Percentiles rank a stretch among this genome's conserved stretches.
phyloP scores from a whole-genome alignment of 2,329 filamentous ascomycete species.

The Didymella lethalis region DNA sequence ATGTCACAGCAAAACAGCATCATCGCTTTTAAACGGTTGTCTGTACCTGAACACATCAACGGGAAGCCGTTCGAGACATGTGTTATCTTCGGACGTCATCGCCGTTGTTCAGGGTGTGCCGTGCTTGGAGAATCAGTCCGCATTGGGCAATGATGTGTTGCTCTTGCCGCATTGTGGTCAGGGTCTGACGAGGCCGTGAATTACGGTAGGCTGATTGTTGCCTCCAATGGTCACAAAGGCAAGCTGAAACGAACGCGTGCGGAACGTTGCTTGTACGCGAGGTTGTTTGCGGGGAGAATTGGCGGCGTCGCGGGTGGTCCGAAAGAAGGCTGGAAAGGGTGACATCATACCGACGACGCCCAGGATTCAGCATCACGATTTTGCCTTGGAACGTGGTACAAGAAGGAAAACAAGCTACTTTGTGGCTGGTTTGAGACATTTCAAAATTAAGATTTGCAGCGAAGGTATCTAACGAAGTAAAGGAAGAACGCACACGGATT shows the following conservation, averaged over 20 bases:
- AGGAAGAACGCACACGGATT: not conserved
- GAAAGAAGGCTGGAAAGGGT: conserved; percentile 9
- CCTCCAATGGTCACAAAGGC: conserved; percentile 7
- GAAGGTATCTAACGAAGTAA: conserved; percentile 9
- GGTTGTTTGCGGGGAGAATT: conserved; percentile 17
- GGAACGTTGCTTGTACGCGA: not conserved
- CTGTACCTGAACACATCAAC: conserved; percentile 10
- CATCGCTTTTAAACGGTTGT: conserved; percentile 7
- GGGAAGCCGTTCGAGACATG: conserved; percentile 11
- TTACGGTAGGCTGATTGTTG: conserved; percentile 18
- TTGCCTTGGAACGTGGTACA: conserved; percentile 12
- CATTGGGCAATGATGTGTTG: conserved; percentile 19
- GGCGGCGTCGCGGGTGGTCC: conserved; percentile 5
- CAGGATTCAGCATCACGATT: conserved; percentile 1
- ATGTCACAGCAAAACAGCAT: conserved; percentile 4
- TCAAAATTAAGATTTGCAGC: conserved; percentile 1
- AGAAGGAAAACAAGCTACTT: conserved; percentile 4
- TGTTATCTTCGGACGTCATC: conserved; percentile 23
- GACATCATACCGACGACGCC: conserved; percentile 14
- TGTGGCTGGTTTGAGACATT: not conserved
- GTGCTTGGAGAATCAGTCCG: conserved; percentile 8
- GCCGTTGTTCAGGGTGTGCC: conserved; percentile 12
- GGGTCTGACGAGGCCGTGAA: conserved; percentile 16
- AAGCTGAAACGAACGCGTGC: conserved; percentile 15
- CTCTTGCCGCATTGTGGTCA: conserved; percentile 11